Evolutionary conservation across 805 yeast species (phyloP), one percentile per base, ranked within the genome.

Genomic region (Candida suzukii): DNA sequence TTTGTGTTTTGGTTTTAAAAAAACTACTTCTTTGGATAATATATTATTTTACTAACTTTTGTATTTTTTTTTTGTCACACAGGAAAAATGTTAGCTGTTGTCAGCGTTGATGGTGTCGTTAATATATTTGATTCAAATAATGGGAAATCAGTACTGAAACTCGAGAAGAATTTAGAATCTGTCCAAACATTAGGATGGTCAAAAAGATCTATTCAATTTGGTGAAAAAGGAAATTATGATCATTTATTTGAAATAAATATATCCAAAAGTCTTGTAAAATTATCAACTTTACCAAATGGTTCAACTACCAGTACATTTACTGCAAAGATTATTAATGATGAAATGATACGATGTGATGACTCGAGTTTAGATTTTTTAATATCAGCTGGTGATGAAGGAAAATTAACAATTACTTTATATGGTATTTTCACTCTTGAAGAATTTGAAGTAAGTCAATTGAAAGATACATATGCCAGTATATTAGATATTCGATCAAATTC

Each of bases 381-480:
- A 6, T 41, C 56, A 5, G 60, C 56, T 3, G 51, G 57, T 4
- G 53, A 49, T n/a, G 47, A 39, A 28, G 58, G 55, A 9, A 14
- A 35, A 2, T 39, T 57, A 10, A 47, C 57, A 8, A 41, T 58
- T 9, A 53, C 62, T 2, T 46, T 63, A n/a, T 57, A 56, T 37
- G 66, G 66, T n/a, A 49, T 60, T 16, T 63, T 61, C 45, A 52
- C 57, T 3, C 46, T 62, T 18, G 63, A 58, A 25, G 47, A 54
- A 17, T 51, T 47, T 36, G 47, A 47, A 35, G 34, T 53, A 20
- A 47, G 52, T 2, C 51, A 42, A 25, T 40, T 48, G 19, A 33
- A 38, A 34, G 40, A 41, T 16, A 32, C 46, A 3, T 47, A 47
- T 41, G 49, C 48, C 12, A 40, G 44, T 24, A 46, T 51, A 8